Conservation (phyloP, 2,329 filamentous ascomycete species). For the Bipolaris zeicola region DNA sequence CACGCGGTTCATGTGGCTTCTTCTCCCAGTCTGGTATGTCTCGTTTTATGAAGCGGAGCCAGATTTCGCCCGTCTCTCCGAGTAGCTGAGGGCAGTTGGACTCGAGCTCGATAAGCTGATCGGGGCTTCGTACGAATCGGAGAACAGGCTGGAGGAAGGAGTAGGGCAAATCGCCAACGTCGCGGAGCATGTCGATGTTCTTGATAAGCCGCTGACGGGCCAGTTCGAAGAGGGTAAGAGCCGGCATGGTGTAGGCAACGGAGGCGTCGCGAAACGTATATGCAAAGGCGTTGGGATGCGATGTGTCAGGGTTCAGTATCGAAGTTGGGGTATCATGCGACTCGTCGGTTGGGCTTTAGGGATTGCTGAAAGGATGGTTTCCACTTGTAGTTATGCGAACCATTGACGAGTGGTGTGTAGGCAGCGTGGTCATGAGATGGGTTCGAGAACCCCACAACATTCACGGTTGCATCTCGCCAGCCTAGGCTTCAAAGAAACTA, state of each 20-base stretch:
- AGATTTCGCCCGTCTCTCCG: constrained; percentile 72
- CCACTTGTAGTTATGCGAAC: constrained; percentile 8
- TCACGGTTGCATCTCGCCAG: constrained; percentile 12
- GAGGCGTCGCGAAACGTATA: neutral
- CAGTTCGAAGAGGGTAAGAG: constrained; percentile 47
- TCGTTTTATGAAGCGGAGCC: constrained; percentile 77
- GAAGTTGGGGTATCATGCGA: neutral
- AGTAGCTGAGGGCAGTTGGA: constrained; percentile 75
- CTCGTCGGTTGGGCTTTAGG: neutral
- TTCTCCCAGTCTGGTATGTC: constrained; percentile 72
- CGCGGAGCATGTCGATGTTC: constrained; percentile 59
- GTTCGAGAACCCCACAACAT: constrained; percentile 8
- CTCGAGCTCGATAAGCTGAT: constrained; percentile 76
- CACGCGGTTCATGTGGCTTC: constrained; percentile 66
- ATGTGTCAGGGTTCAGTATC: neutral
- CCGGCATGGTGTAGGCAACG: constrained; percentile 37
- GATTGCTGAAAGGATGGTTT: constrained; percentile 4
- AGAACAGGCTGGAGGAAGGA: constrained; percentile 70
- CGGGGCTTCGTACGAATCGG: constrained; percentile 70
- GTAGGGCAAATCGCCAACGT: constrained; percentile 75
- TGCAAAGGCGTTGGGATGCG: neutral
- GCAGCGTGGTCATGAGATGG: constrained; percentile 7
- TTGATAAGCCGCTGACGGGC: constrained; percentile 49
- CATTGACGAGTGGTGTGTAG: constrained; percentile 9
- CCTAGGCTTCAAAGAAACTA: neutral